Evolutionary conservation across 106 monocot genomes (phyloP).

Genomic region (Allium cepa): DNA sequence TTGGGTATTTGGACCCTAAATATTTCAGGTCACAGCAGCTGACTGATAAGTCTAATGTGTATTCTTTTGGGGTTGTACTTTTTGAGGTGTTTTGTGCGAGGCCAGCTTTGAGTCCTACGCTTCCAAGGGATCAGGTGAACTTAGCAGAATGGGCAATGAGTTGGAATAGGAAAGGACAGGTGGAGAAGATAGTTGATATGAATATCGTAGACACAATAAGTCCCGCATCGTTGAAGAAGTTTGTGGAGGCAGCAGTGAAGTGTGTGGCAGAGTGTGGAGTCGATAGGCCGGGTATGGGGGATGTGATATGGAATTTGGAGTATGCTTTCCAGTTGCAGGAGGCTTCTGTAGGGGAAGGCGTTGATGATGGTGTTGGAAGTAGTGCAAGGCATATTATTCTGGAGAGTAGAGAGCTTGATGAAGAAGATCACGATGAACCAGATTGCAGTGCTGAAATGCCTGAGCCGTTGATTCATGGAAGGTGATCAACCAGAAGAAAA

Average conservation of each 20-base stretch:
- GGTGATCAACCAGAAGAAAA: neutral
- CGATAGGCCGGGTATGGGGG: conserved; percentile 62
- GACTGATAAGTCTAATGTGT: conserved; percentile 67
- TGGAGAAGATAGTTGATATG: conserved; percentile 55
- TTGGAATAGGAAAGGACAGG: conserved; percentile 34
- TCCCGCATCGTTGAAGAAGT: conserved; percentile 51
- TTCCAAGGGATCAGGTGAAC: conserved; percentile 57
- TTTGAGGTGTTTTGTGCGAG: conserved; percentile 63
- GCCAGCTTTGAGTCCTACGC: conserved; percentile 38
- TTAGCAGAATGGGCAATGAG: conserved; percentile 63
- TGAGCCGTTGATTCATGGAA: neutral
- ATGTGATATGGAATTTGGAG: conserved; percentile 74
- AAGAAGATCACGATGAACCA: conserved; percentile 3
- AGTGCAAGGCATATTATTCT: conserved; percentile 11
- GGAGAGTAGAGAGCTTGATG: neutral
- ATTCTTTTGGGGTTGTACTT: conserved; percentile 70
- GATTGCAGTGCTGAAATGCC: neutral
- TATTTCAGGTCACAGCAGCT: conserved; percentile 62
- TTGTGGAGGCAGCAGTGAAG: conserved; percentile 65
- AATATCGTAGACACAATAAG: conserved; percentile 20
- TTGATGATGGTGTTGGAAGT: conserved; percentile 12
- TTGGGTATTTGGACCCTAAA: conserved; percentile 52
- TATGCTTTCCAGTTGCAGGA: conserved; percentile 65
- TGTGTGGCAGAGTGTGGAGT: conserved; percentile 58
- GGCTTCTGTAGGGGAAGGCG: conserved; percentile 26